Evolutionary conservation across 129 eudicot species (phyloP).

Genomic region (Pittosporum tobira): DNA sequence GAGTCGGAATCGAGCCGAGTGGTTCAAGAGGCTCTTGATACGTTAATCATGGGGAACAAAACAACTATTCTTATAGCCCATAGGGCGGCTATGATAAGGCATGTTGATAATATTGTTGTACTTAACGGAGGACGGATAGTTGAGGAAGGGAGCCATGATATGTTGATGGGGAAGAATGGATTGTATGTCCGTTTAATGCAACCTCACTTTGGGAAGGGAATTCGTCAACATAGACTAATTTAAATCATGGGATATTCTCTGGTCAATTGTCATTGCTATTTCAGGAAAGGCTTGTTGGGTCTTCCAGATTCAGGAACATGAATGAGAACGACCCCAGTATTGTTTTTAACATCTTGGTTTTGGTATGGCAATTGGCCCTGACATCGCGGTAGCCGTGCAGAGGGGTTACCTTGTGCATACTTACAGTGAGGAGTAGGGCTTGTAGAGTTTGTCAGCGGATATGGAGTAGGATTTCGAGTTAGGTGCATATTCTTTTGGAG

Average conservation of each 20-base stretch:
- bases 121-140: slow-evolving; percentile 88
- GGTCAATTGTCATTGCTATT: background rate
- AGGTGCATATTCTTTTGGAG: slow-evolving; percentile 57
- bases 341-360: background rate
- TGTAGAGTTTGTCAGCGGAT: slow-evolving; percentile 16
- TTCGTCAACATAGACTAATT: slow-evolving; percentile 71
- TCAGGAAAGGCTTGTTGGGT: background rate
- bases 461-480: slow-evolving; percentile 14
- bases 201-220: slow-evolving; percentile 87
- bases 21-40: slow-evolving; percentile 94
- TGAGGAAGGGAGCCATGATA: slow-evolving; percentile 83
- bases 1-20: slow-evolving; percentile 96
- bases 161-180: slow-evolving; percentile 66
- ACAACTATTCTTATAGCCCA: slow-evolving; percentile 90
- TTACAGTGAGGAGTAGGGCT: slow-evolving; percentile 14
- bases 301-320: too few species aligned
- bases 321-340: background rate
- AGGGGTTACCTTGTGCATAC: slow-evolving; percentile 5
- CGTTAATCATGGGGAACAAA: slow-evolving; percentile 89
- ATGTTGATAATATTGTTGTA: slow-evolving; percentile 89
- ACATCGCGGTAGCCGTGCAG: slow-evolving; percentile 22
- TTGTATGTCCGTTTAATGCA: slow-evolving; percentile 88
- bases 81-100: slow-evolving; percentile 96
- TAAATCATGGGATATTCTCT: slow-evolving; percentile 17
- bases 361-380: slow-evolving; percentile 3